Conservation (phyloP, 768 basidiomycete species). For the Chiua virens region DNA sequence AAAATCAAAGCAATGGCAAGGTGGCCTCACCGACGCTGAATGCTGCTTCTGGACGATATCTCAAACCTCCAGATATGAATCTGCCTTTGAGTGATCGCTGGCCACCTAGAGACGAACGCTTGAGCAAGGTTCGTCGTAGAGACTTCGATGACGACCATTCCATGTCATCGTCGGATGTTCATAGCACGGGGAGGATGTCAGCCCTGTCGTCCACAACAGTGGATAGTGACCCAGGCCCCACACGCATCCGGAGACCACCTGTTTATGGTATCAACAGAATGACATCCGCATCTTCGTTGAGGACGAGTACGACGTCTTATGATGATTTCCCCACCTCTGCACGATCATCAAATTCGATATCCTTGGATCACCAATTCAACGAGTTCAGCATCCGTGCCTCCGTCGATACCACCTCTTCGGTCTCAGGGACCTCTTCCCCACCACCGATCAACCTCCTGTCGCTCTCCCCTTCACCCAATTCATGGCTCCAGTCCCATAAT, state of each 20-base stretch:
- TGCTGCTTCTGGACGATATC: constrained; percentile 62
- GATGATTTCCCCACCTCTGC: constrained; percentile 73
- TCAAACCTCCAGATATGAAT: constrained; percentile 36
- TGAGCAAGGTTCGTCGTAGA: constrained; percentile 75
- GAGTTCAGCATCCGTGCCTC: constrained; percentile 75
- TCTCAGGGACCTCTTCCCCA: constrained; percentile 69
- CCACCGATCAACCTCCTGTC: constrained; percentile 76
- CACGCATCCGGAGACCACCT: constrained; percentile 61
- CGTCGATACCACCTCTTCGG: constrained; percentile 54
- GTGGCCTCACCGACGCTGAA: constrained; percentile 50
- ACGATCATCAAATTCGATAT: constrained; percentile 79
- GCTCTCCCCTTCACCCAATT: constrained; percentile 62
- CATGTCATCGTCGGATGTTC: constrained; percentile 85
- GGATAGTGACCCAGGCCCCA: constrained; percentile 83
- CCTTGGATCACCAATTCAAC: constrained; percentile 72
- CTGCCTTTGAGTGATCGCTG: constrained; percentile 47
- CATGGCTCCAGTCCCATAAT: constrained; percentile 51
- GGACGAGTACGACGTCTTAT: constrained; percentile 54
- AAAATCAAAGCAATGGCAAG: constrained; percentile 45
- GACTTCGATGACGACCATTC: constrained; percentile 91
- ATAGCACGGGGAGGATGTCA: constrained; percentile 71
- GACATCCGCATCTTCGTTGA: constrained; percentile 73
- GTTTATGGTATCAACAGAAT: constrained; percentile 70
- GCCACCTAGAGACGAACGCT: constrained; percentile 51
- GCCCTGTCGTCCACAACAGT: constrained; percentile 80